phyloP scores from a whole-genome alignment of 345 rosid species.

The Kandelia obovata region DNA sequence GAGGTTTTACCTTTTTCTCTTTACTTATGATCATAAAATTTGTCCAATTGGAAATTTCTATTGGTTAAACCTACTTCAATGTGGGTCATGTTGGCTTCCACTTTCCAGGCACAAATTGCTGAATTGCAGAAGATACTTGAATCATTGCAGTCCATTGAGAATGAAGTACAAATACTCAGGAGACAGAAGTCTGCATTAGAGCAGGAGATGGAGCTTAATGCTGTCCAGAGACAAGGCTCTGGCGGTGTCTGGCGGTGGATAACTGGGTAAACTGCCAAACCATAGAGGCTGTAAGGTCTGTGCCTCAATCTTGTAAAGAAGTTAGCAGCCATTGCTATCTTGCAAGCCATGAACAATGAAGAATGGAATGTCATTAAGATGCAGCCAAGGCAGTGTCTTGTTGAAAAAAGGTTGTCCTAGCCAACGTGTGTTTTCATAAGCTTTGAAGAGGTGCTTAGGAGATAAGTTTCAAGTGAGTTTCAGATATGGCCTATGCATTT shows the following conservation, averaged over 20 bases:
- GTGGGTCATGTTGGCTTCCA: constrained; percentile 13
- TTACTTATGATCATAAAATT: neutral
- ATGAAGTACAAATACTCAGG: constrained; percentile 77
- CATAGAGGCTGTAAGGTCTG: constrained; percentile 17
- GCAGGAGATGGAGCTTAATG: constrained; percentile 52
- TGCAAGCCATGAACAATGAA: neutral
- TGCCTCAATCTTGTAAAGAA: constrained; percentile 7
- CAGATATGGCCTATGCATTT: constrained; percentile 2
- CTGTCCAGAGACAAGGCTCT: constrained; percentile 61
- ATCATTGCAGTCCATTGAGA: constrained; percentile 65
- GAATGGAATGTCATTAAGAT: too few species aligned
- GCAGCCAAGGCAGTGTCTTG: too few species aligned
- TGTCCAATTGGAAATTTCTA: neutral
- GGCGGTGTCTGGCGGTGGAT: constrained; percentile 84
- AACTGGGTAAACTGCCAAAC: constrained; percentile 30
- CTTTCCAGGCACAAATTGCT: constrained; percentile 73
- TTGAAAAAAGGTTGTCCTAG: too few species aligned
- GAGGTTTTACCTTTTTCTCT: constrained; percentile 51
- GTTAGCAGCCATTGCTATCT: neutral
- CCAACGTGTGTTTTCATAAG: too few species aligned
- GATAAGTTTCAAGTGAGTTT: neutral
- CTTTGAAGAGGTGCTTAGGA: neutral
- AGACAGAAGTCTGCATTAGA: constrained; percentile 67
- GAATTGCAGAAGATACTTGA: constrained; percentile 81
- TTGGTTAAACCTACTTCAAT: neutral